Conservation (phyloP, 352 stramenopile species). For the Pythium periplocum region DNA sequence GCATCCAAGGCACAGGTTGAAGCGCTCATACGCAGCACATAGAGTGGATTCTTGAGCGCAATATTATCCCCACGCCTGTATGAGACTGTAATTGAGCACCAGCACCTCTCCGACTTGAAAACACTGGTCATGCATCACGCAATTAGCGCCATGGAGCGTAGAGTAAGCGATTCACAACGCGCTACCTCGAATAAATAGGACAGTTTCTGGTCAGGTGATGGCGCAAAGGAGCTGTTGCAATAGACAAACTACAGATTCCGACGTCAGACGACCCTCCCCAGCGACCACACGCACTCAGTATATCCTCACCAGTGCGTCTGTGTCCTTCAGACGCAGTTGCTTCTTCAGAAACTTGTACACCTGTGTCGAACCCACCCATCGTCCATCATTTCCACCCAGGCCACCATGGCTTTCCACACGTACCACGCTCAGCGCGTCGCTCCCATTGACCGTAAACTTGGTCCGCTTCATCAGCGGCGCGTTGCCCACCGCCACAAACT, state of each 20-base stretch:
- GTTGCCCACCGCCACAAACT: slow-evolving; percentile 78
- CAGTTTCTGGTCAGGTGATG: slow-evolving; percentile 75
- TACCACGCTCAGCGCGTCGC: slow-evolving; percentile 72
- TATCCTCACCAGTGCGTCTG: slow-evolving; percentile 51
- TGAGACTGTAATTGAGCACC: slow-evolving; percentile 85
- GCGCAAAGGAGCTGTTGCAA: slow-evolving; percentile 84
- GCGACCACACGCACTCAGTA: neutral
- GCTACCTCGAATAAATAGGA: slow-evolving; percentile 69
- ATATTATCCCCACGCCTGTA: slow-evolving; percentile 71
- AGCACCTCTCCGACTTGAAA: slow-evolving; percentile 78
- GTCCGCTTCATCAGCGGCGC: slow-evolving; percentile 84
- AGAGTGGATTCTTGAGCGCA: neutral
- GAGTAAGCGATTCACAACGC: neutral
- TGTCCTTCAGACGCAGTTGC: slow-evolving; percentile 72
- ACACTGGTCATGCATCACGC: slow-evolving; percentile 28
- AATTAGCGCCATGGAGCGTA: neutral
- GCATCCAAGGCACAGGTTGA: slow-evolving; percentile 70
- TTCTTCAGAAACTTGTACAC: slow-evolving; percentile 86
- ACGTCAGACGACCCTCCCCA: neutral
- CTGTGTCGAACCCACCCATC: slow-evolving; percentile 12
- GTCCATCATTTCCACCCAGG: neutral
- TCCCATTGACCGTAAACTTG: slow-evolving; percentile 81
- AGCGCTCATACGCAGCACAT: slow-evolving; percentile 40
- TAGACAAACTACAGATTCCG: slow-evolving; percentile 68
- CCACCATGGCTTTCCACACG: slow-evolving; percentile 5